phyloP scores from a whole-genome alignment of 1,139 yeast species.

The Yamadazyma atmosphaerica region DNA sequence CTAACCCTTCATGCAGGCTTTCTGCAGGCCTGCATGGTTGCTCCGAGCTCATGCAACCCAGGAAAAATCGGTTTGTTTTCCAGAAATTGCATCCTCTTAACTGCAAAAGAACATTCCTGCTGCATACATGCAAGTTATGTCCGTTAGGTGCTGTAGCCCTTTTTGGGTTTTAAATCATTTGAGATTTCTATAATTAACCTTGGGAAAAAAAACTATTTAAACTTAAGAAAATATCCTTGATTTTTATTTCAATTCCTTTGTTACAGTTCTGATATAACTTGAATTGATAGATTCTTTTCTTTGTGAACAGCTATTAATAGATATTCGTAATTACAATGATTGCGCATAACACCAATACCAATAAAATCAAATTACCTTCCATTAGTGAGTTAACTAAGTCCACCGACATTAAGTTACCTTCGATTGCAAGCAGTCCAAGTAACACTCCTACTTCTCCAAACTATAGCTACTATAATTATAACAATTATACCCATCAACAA shows the following conservation, averaged over 20 bases:
- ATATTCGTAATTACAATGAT: background rate
- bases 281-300: too few relatives aligned
- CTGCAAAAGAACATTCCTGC: constrained; percentile 3
- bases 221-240: background rate
- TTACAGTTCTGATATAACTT: too few relatives aligned
- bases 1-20: too few relatives aligned
- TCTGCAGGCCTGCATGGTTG: background rate
- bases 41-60: background rate
- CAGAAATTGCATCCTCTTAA: background rate
- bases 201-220: background rate
- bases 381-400: constrained; percentile 34
- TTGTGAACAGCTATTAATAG: too few relatives aligned
- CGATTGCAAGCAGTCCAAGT: background rate
- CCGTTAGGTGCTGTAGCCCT: background rate
- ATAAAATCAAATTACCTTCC: constrained; percentile 32
- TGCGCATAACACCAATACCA: background rate
- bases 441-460: constrained; percentile 4
- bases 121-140: constrained; percentile 1
- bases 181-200: constrained; percentile 2
- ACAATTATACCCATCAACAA: constrained; percentile 7
- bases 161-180: background rate
- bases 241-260: too few relatives aligned
- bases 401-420: constrained; percentile 13
- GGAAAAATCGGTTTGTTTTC: background rate
- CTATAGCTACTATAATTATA: constrained; percentile 3